phyloP scores from a whole-genome alignment of 805 yeast genomes.

The Wickerhamomyces xylosicus region DNA sequence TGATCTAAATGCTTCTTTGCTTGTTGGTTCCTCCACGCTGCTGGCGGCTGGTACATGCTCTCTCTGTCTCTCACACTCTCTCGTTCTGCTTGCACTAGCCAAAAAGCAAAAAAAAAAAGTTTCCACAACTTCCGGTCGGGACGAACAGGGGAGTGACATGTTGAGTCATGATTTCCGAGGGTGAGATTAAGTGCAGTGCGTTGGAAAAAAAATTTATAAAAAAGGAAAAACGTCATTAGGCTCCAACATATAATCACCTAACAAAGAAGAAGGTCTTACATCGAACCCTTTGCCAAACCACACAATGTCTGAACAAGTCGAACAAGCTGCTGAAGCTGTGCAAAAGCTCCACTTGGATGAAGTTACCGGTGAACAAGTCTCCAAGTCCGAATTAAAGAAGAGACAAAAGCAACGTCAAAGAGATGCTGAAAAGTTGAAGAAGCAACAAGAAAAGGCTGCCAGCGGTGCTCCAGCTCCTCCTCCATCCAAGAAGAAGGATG shows the following conservation, averaged over 20 bases:
- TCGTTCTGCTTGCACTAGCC: no score
- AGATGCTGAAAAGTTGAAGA: slow-evolving; percentile 87
- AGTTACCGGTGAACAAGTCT: slow-evolving; percentile 92
- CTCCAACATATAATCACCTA: neutral
- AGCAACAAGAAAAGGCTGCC: slow-evolving; percentile 44
- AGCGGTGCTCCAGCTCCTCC: slow-evolving; percentile 38
- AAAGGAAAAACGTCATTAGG: neutral
- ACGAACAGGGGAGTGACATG: neutral
- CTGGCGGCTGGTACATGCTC: no score
- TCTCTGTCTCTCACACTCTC: no score
- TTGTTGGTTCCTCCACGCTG: no score
- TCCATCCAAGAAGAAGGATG: slow-evolving; percentile 44
- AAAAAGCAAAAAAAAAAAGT: no score
- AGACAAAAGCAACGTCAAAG: slow-evolving; percentile 82
- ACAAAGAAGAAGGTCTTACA: no score
- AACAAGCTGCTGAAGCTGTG: slow-evolving; percentile 61
- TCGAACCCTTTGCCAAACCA: neutral
- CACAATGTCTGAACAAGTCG: slow-evolving; percentile 16
- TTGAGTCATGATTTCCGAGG: no score
- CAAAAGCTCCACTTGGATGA: slow-evolving; percentile 80
- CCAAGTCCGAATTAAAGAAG: slow-evolving; percentile 92
- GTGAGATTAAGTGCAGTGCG: no score
- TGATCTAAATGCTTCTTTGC: no score
- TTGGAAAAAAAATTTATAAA: no score
- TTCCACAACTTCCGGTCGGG: neutral